Evolutionary conservation across 106 monocot species (phyloP).

Genomic region (Acorus calamus): DNA sequence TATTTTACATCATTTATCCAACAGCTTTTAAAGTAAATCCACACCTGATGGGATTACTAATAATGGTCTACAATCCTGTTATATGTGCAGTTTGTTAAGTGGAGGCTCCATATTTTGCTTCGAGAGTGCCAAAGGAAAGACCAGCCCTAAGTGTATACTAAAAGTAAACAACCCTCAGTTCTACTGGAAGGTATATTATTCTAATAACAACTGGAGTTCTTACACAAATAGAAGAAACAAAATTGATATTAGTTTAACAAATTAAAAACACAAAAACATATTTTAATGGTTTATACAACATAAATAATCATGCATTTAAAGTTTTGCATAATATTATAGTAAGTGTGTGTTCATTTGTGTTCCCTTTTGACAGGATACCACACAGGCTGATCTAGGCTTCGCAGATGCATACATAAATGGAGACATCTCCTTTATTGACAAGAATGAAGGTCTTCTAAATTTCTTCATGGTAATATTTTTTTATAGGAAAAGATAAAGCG

Average conservation of each 20-base stretch:
- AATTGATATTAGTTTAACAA: too few relatives aligned
- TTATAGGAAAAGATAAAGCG: background rate
- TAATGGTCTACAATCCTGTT: too few relatives aligned
- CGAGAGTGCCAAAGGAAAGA: slow-evolving; percentile 34
- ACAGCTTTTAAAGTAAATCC: too few relatives aligned
- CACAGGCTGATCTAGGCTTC: slow-evolving; percentile 89
- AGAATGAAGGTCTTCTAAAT: slow-evolving; percentile 74
- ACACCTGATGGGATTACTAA: too few relatives aligned
- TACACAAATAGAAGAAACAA: too few relatives aligned
- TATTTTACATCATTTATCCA: too few relatives aligned
- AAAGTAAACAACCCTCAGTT: slow-evolving; percentile 73
- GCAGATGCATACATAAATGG: slow-evolving; percentile 97
- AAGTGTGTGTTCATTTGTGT: too few relatives aligned
- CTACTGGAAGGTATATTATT: slow-evolving; percentile 99
- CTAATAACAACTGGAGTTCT: too few relatives aligned
- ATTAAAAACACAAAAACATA: too few relatives aligned
- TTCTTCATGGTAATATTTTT: slow-evolving; percentile 52
- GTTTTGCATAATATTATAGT: too few relatives aligned
- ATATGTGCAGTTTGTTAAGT: slow-evolving; percentile 80
- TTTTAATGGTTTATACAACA: too few relatives aligned
- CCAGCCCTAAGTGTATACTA: slow-evolving; percentile 38
- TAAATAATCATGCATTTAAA: too few relatives aligned
- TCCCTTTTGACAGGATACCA: slow-evolving; percentile 53
- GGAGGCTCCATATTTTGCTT: slow-evolving; percentile 77
- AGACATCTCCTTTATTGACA: slow-evolving; percentile 74